Base-by-base conservation (phyloP, 2,329 filamentous ascomycete genomes). In the Colletotrichum abscissum region DNA sequence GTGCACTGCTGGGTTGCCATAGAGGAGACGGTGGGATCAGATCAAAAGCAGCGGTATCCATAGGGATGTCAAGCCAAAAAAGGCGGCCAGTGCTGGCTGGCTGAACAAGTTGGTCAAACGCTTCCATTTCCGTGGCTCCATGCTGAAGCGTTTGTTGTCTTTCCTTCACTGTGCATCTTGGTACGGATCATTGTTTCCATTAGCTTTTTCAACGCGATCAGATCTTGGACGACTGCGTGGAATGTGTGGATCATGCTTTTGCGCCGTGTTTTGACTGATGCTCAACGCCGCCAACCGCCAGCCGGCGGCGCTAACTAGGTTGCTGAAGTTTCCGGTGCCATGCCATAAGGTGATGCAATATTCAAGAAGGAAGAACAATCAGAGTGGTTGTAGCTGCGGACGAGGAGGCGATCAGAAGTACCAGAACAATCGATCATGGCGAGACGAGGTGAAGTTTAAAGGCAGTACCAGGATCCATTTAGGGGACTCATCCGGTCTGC, bases 221-320 rank as follows among this genome's bases (percentile, higher is more conserved):
- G 71, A 73, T 73, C 67, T 73, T 73, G 71, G 71, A 49, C 49
- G 49, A 46, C 62, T 73, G 67, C 60, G 26, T 66, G 71, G 62
- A 71, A 73, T 55, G 56, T 66, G 67, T 71, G 67, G 71, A 73
- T 71, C 71, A 73, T 73, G 71, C 67, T 73, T 73, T 60, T 66
- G 67, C 60, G 60, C 16, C 54, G n/a, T 66, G 67, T 73, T 71
- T 73, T 56, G 49, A 73, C 56, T 66, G 68, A 63, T 46, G 52
- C 24, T 46, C 26, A 60, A 33, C 70, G 67, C 42, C 38, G 63
- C 19, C 42, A 22, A 49, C 42, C 42, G 42, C 42, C n/a, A 9
- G 59, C 62, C 57, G 19, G 52, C 62, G 28, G 42, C 63, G 28
- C 33, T 59, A 26, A 11, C 38, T 63, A 33, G 22, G 57, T 64